Percentiles rank a stretch among this genome's conserved stretches.
Evolutionary conservation across 2,329 filamentous ascomycete species (phyloP).

Genomic region (Botrytis porri): DNA sequence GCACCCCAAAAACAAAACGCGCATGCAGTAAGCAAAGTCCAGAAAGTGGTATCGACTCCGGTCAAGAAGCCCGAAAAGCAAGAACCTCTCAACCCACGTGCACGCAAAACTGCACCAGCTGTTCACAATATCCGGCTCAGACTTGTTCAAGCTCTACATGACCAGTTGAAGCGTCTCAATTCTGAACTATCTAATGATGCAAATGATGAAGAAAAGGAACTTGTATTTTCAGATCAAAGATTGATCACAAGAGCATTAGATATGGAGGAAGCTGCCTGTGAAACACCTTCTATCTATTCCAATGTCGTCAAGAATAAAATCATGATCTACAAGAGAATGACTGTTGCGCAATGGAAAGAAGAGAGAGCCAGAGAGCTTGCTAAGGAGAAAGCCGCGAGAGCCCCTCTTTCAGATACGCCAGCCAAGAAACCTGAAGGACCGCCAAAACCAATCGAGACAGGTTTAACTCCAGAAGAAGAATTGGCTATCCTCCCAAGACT

Average conservation of each 20-base stretch:
- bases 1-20: background rate
- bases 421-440: slow-evolving; percentile 39
- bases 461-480: slow-evolving; percentile 66
- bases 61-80: slow-evolving; percentile 34
- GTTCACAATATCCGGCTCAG: slow-evolving; percentile 54
- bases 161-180: slow-evolving; percentile 66
- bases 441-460: slow-evolving; percentile 62
- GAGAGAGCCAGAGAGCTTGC: slow-evolving; percentile 51
- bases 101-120: slow-evolving; percentile 57
- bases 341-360: slow-evolving; percentile 65
- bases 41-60: slow-evolving; percentile 16
- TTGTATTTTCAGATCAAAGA: slow-evolving; percentile 61
- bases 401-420: slow-evolving; percentile 36
- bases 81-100: slow-evolving; percentile 65
- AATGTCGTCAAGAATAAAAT: slow-evolving; percentile 84
- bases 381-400: slow-evolving; percentile 34
- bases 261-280: slow-evolving; percentile 74
- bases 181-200: slow-evolving; percentile 53
- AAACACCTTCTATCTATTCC: slow-evolving; percentile 68
- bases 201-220: slow-evolving; percentile 49
- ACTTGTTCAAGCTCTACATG: slow-evolving; percentile 61
- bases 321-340: slow-evolving; percentile 73
- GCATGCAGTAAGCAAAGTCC: background rate
- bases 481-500: slow-evolving; percentile 60
- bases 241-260: slow-evolving; percentile 68